Conservation (phyloP, 352 stramenopile genomes). For the Globisporangium sylvaticum region DNA sequence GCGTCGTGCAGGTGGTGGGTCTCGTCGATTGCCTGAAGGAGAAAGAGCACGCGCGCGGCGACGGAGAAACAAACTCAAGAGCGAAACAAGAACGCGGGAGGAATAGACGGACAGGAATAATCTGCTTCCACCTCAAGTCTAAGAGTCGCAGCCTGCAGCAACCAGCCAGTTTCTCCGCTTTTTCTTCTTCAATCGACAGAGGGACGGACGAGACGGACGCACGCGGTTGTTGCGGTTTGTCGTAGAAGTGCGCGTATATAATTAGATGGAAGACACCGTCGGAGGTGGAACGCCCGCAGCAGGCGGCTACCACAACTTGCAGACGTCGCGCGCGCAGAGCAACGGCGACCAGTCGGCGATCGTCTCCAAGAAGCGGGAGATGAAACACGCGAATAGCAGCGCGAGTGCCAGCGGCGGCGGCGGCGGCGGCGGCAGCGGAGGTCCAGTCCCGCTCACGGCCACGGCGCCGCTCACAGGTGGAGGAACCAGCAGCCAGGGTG, state of each 20-base stretch:
- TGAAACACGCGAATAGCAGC: conserved; percentile 14
- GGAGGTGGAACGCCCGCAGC: conserved; percentile 6
- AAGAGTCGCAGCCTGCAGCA: background rate
- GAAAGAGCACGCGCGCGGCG: too few species aligned
- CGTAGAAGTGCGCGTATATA: background rate
- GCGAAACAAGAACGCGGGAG: background rate
- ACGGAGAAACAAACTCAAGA: background rate
- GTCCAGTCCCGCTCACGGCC: conserved; percentile 4
- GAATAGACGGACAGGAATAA: background rate
- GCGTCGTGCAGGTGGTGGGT: background rate
- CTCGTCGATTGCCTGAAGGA: background rate
- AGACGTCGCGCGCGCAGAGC: conserved; percentile 28
- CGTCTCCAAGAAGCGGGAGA: conserved; percentile 9
- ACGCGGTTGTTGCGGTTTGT: background rate
- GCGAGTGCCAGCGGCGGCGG: conserved; percentile 3
- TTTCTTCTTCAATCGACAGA: background rate
- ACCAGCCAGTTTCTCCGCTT: conserved; percentile 3
- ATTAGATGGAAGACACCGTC: conserved; percentile 9
- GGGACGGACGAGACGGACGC: background rate
- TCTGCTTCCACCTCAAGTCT: background rate
- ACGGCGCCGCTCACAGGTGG: conserved; percentile 5
- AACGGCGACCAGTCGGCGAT: background rate
- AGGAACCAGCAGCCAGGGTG: background rate
- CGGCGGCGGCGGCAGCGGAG: background rate
- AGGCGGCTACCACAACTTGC: conserved; percentile 24